Conservation (phyloP, 306 rosid species). For the Rubus idaeus region DNA sequence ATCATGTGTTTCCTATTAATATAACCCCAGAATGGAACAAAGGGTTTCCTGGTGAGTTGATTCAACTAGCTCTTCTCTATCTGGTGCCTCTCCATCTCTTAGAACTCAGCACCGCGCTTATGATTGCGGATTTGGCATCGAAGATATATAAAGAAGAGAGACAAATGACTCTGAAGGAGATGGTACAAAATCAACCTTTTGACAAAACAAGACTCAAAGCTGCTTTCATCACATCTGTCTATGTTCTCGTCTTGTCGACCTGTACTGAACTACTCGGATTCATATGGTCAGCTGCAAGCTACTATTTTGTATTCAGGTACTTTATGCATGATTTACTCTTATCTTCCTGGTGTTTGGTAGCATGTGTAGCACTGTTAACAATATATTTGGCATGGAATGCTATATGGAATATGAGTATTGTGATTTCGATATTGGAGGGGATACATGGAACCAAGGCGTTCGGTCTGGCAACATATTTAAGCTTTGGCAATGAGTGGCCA, state of each 20-base stretch:
- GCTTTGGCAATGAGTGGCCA: conserved; percentile 37
- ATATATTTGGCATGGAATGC: conserved; percentile 54
- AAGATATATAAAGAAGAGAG: conserved; percentile 19
- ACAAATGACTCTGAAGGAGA: conserved; percentile 14
- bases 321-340: background rate
- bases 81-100: conserved; percentile 28
- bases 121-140: conserved; percentile 18
- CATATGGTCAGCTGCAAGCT: conserved; percentile 16
- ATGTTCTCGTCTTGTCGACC: conserved; percentile 19
- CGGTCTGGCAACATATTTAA: conserved; percentile 37
- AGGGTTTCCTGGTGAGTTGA: background rate
- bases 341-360: conserved; percentile 19
- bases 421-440: conserved; percentile 52
- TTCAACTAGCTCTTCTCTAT: conserved; percentile 23
- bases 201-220: conserved; percentile 14
- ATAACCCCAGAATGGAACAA: conserved; percentile 5
- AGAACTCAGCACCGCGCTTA: conserved; percentile 9
- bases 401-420: conserved; percentile 58
- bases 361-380: conserved; percentile 25
- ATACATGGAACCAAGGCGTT: conserved; percentile 43
- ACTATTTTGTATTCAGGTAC: background rate
- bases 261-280: conserved; percentile 15
- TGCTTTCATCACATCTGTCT: conserved; percentile 12
- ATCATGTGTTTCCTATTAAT: background rate
- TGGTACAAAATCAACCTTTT: background rate